Conservation (phyloP, 306 rosid species). For the Rosa chinensis region DNA sequence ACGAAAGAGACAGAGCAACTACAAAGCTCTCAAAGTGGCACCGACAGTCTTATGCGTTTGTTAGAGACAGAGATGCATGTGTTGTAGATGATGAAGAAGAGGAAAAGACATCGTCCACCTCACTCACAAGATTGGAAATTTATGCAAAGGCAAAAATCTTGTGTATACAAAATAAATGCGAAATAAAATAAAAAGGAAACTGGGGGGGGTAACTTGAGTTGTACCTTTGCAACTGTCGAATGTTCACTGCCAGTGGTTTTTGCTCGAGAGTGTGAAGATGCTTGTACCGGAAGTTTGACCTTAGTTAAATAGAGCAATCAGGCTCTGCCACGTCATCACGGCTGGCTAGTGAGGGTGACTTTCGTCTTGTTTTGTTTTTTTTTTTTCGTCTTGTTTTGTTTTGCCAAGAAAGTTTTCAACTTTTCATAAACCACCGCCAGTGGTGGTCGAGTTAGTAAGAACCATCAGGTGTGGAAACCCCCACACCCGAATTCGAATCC, state of each 20-base stretch:
- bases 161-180: background rate
- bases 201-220: background rate
- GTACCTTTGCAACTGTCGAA: background rate
- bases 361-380: background rate
- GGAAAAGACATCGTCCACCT: background rate
- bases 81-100: background rate
- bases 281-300: background rate
- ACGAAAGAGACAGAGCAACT: slow-evolving; percentile 66
- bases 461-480: no score
- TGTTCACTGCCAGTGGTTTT: background rate
- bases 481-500: no score
- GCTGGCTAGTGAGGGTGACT: background rate
- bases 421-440: no score
- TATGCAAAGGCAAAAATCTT: background rate
- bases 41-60: slow-evolving; percentile 50
- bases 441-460: no score
- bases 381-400: background rate
- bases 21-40: slow-evolving; percentile 32
- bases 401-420: no score
- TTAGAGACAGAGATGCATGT: background rate
- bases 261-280: background rate
- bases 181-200: background rate
- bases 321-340: background rate
- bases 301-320: background rate
- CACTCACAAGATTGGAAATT: slow-evolving; percentile 3